These are phyloP conservation scores for Eutrema japonicum DNA, from an alignment of 345 rosid species.

Conservation along the genomic window DNA sequence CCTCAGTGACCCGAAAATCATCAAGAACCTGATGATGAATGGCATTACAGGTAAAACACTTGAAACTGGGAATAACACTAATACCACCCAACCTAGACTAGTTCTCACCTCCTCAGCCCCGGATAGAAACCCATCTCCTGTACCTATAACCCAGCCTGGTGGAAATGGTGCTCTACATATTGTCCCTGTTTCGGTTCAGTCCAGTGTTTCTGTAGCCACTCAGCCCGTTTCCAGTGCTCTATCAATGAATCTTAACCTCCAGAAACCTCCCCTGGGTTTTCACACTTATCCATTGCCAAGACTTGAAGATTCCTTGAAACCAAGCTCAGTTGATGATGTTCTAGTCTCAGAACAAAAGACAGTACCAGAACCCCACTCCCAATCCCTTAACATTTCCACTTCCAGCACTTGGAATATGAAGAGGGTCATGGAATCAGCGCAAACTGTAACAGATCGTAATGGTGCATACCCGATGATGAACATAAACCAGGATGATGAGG, in stretches of 20 bases:
- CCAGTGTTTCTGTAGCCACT: background rate
- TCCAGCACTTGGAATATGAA: constrained; percentile 19
- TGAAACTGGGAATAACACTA: background rate
- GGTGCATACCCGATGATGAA: constrained; percentile 20
- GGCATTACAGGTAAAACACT: background rate
- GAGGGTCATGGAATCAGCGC: background rate
- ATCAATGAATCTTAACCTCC: background rate
- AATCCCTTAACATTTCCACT: background rate
- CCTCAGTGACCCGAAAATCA: constrained; percentile 55
- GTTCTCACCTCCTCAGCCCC: constrained; percentile 1
- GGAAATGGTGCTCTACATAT: constrained; percentile 17
- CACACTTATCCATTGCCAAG: constrained; percentile 21
- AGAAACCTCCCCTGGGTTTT: background rate
- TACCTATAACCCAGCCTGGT: background rate
- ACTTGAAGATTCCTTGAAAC: constrained; percentile 6
- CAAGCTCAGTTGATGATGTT: constrained; percentile 19
- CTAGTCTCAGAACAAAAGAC: constrained; percentile 10
- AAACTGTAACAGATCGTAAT: constrained; percentile 1
- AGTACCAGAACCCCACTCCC: background rate
- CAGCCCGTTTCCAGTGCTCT: constrained; percentile 9
- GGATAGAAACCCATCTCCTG: constrained; percentile 12
- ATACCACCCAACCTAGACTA: background rate
- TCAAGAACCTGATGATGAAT: constrained; percentile 46
- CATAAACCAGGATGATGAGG: constrained; percentile 11
- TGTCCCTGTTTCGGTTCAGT: constrained; percentile 21